Base-by-base conservation (phyloP, 2,329 filamentous ascomycete genomes). In the Knoxdaviesia capensis region DNA sequence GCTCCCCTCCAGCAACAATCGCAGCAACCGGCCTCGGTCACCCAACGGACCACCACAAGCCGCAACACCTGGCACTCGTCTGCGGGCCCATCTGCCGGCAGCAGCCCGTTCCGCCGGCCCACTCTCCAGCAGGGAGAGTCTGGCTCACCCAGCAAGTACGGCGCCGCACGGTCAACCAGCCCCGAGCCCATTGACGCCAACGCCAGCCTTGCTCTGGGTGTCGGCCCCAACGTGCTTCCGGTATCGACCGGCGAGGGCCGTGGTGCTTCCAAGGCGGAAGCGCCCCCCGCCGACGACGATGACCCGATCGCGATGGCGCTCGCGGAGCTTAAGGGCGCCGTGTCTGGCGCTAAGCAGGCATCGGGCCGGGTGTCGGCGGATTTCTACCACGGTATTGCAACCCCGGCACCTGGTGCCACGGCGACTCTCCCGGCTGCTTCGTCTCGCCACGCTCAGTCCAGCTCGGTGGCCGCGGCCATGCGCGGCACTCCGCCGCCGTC, bases 211-310 rank as follows among this genome's bases (percentile, higher is more conserved):
- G 88, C 93, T 46, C 68, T 98, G 31, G 94, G 94, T 52, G 74
- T 98, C 43, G 90, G 90, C 6, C 85, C 92, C 52, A 98, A 98
- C 52, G 85, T 98, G 7, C 94, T 98, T 52, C 78, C 93, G 44
- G 88, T 98, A 7, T 80, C 82, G 8, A 80, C 80, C 6, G 37
- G 36, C 10, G 39, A 33, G 30, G 35, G 35, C 41, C 43, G 39
- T 31, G 38, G 32, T 7, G 37, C 10, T 38, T 31, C 42, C 30
- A 66, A 58, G 37, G 64, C 36, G 38, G 42, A 41, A 4, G 54
- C 61, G 7, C 54, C 44, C 44, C 58, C 55, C 32, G 57, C 53
- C 39, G 54, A 54, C 49, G 79, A 85, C 29, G 59, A 70, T 10
- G 90, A 98, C 52, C 90, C 90, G 0, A 94, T 98, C 53, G 90